Conservation (phyloP, 495 filamentous ascomycete species). For the Aspergillus heteromorphus region DNA sequence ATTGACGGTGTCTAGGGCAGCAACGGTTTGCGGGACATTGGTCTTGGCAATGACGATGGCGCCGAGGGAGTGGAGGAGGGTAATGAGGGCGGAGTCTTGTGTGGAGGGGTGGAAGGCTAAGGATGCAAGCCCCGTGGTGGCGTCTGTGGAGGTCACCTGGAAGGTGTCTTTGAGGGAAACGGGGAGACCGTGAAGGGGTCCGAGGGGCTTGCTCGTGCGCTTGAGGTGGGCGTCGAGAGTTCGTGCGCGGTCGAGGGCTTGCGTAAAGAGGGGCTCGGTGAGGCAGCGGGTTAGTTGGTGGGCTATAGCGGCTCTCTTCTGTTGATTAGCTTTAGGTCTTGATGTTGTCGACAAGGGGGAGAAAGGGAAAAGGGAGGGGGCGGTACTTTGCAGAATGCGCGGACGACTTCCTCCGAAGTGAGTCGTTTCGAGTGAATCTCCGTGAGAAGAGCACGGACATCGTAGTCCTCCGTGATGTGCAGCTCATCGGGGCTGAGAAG, state of each 20-base stretch:
- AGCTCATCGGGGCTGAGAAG: slow-evolving; percentile 50
- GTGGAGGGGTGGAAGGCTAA: slow-evolving; percentile 46
- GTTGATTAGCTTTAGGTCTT: background rate
- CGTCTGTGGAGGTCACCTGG: slow-evolving; percentile 52
- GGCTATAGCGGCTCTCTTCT: slow-evolving; percentile 50
- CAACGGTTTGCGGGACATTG: slow-evolving; percentile 54
- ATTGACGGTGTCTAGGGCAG: slow-evolving; percentile 33
- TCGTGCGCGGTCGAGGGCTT: slow-evolving; percentile 53
- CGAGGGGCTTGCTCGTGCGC: slow-evolving; percentile 44
- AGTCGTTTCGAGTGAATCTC: slow-evolving; percentile 43
- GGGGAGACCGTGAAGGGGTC: slow-evolving; percentile 64
- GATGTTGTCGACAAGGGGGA: background rate
- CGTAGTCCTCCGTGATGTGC: slow-evolving; percentile 53
- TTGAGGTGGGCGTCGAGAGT: slow-evolving; percentile 52
- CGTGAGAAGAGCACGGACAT: slow-evolving; percentile 44
- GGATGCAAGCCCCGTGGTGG: slow-evolving; percentile 54
- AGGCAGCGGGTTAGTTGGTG: slow-evolving; percentile 62
- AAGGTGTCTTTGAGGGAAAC: slow-evolving; percentile 64
- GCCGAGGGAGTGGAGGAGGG: slow-evolving; percentile 36
- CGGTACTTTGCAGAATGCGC: slow-evolving; percentile 47
- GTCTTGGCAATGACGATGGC: slow-evolving; percentile 64
- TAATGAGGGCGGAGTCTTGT: slow-evolving; percentile 36
- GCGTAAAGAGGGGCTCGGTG: slow-evolving; percentile 60
- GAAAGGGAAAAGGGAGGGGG: background rate
- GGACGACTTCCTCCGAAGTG: slow-evolving; percentile 34